These are phyloP conservation scores for Penicillium fimorum DNA, from an alignment of 495 filamentous ascomycete species.

Conservation along the genomic window DNA sequence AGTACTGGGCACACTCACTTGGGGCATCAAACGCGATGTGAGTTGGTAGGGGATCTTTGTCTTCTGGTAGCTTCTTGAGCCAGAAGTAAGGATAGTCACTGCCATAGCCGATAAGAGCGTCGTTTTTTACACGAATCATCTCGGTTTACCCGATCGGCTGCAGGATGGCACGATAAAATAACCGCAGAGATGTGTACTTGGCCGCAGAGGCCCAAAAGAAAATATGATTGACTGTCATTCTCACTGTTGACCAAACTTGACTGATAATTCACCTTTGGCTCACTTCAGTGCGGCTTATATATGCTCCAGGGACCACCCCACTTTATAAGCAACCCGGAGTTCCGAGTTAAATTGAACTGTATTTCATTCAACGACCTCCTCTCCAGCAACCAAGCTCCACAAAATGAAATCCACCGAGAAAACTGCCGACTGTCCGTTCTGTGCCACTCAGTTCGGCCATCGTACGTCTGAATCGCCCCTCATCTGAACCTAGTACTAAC, in stretches of 20 bases:
- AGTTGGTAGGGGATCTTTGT: conserved; percentile 1
- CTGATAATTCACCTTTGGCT: too few relatives aligned
- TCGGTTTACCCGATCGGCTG: conserved; percentile 14
- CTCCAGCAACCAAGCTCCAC: neutral
- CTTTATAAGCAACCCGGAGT: neutral
- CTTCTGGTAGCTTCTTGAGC: conserved; percentile 10
- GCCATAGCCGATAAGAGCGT: conserved; percentile 12
- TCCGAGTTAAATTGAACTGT: neutral
- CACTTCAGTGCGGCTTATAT: neutral
- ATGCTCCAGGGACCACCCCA: neutral
- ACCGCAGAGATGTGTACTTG: neutral
- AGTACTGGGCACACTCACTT: neutral
- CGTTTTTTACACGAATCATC: conserved; percentile 8
- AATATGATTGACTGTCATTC: conserved; percentile 18
- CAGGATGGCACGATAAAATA: conserved; percentile 11
- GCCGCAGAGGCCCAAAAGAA: conserved; percentile 12
- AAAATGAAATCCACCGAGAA: neutral
- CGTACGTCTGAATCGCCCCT: neutral
- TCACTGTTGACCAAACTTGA: neutral
- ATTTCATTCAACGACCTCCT: neutral
- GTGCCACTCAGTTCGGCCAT: neutral
- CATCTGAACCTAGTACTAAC: neutral
- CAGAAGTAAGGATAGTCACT: conserved; percentile 20
- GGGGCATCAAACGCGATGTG: conserved; percentile 17
- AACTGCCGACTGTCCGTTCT: neutral